phyloP scores from a whole-genome alignment of 352 stramenopile genomes.

The Pythium volutum region DNA sequence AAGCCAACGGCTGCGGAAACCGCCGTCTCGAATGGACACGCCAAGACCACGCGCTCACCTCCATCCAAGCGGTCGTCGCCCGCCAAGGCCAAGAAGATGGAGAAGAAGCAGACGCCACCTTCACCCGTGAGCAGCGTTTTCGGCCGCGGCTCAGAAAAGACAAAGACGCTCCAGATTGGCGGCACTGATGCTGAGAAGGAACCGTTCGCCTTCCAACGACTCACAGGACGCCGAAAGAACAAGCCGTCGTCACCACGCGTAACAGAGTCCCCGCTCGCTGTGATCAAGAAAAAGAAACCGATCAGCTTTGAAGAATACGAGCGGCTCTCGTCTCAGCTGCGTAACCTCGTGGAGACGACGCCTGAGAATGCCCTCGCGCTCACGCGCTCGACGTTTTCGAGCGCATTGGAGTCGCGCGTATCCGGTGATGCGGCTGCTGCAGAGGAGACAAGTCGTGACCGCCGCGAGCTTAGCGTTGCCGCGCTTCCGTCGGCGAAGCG shows the following conservation, averaged over 20 bases:
- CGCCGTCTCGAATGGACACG: conserved; percentile 13
- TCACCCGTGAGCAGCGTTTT: conserved; percentile 6
- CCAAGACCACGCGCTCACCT: conserved; percentile 16
- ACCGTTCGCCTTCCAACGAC: conserved; percentile 16
- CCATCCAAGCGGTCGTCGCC: conserved; percentile 4
- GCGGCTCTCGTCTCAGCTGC: conserved; percentile 56
- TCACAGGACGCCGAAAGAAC: conserved; percentile 22
- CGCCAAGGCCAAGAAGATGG: conserved; percentile 1
- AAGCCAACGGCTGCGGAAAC: background rate
- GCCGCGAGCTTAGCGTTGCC: conserved; percentile 24
- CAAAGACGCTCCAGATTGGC: conserved; percentile 24
- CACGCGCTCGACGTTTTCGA: conserved; percentile 52
- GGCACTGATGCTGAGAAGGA: conserved; percentile 4
- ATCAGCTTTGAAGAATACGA: conserved; percentile 81
- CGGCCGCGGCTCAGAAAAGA: conserved; percentile 16
- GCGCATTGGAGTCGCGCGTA: conserved; percentile 16
- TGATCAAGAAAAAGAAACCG: conserved; percentile 75
- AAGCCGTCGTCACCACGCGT: conserved; percentile 23
- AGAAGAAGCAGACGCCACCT: conserved; percentile 6
- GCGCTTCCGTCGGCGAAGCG: conserved; percentile 43
- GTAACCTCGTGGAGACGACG: conserved; percentile 62
- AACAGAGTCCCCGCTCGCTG: conserved; percentile 39
- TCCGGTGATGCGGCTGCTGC: background rate
- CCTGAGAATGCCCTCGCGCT: conserved; percentile 53
- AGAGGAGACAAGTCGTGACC: conserved; percentile 13